These are phyloP conservation scores for Trichothecium roseum DNA, from an alignment of 2,329 filamentous ascomycete species.

Conservation along the genomic window DNA sequence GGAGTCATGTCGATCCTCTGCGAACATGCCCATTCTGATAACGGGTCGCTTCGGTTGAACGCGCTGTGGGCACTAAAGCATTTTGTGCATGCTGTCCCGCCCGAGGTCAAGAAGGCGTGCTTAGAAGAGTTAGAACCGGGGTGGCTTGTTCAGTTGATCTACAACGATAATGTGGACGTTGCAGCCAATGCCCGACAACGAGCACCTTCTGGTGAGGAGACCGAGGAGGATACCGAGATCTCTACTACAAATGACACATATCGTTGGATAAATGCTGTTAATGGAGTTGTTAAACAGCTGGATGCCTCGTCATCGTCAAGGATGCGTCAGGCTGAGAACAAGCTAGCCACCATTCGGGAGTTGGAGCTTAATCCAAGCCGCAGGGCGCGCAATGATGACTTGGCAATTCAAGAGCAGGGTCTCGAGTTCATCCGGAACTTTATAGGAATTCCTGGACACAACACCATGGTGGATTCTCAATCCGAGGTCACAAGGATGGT, in stretches of 20 bases:
- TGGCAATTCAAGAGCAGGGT: constrained; percentile 82
- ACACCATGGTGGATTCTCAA: constrained; percentile 38
- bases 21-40: constrained; percentile 71
- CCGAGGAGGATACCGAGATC: constrained; percentile 51
- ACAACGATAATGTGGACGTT: constrained; percentile 47
- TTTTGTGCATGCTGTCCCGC: constrained; percentile 62
- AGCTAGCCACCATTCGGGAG: constrained; percentile 44
- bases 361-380: constrained; percentile 57
- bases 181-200: constrained; percentile 1
- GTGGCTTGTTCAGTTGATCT: constrained; percentile 75
- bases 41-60: constrained; percentile 70
- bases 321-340: constrained; percentile 38
- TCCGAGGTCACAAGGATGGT: constrained; percentile 62
- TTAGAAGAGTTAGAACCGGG: constrained; percentile 66
- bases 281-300: constrained; percentile 20
- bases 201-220: constrained; percentile 21
- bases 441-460: constrained; percentile 46
- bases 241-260: constrained; percentile 34
- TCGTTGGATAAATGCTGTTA: constrained; percentile 22
- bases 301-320: constrained; percentile 26
- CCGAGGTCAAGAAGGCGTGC: constrained; percentile 65
- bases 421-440: constrained; percentile 86
- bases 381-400: constrained; percentile 64
- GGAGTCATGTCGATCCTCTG: constrained; percentile 71
- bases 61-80: constrained; percentile 93